phyloP scores from a whole-genome alignment of 179 eudicot genomes.

The Corrigiola litoralis region DNA sequence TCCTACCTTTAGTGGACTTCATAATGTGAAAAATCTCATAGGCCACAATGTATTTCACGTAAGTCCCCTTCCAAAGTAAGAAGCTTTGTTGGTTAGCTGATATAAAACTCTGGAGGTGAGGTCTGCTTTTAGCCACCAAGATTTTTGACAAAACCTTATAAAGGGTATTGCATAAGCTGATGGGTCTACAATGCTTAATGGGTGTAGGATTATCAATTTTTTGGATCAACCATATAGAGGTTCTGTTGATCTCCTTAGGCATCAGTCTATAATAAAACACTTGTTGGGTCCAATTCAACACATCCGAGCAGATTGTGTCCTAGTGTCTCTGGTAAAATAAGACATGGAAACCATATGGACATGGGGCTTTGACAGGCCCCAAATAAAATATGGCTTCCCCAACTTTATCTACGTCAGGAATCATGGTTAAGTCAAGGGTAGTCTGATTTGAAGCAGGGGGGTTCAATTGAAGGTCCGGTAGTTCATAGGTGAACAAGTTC shows the following conservation, averaged over 20 bases:
- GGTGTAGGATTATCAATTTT: background rate
- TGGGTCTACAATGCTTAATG: background rate
- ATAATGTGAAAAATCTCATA: background rate
- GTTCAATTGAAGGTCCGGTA: background rate
- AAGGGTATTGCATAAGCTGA: background rate
- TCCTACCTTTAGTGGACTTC: background rate
- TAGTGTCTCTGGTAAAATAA: background rate
- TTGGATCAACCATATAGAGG: background rate
- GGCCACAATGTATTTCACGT: background rate
- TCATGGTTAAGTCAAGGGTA: no score
- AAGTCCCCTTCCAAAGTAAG: background rate
- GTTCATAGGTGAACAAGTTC: background rate
- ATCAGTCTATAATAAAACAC: background rate
- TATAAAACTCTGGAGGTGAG: background rate
- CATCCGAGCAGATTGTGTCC: background rate
- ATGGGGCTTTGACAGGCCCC: background rate
- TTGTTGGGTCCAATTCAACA: background rate
- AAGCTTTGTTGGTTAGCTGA: background rate
- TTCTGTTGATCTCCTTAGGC: background rate
- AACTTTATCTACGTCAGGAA: background rate
- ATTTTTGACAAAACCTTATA: background rate
- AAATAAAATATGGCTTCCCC: background rate
- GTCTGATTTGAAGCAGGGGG: background rate
- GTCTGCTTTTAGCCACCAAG: background rate
- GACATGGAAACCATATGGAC: background rate